phyloP scores from a whole-genome alignment of 192 early-diverging fungal species.

The Gamsiella multidivaricata region DNA sequence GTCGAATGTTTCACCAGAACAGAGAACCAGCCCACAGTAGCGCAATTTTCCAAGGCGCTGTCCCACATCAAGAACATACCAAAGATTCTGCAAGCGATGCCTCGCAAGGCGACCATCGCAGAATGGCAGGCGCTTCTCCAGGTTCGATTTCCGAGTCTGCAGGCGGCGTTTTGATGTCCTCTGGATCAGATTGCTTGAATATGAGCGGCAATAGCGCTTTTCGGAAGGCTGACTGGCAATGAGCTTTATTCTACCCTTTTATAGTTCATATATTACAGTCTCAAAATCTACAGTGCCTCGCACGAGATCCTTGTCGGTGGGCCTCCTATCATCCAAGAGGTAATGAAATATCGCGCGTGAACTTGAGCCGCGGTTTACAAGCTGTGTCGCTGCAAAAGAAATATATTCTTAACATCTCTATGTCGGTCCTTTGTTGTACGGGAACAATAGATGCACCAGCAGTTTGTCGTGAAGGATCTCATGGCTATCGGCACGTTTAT shows the following conservation, averaged over 20 bases:
- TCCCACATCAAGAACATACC: conserved; percentile 62
- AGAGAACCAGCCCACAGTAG: conserved; percentile 54
- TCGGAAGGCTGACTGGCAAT: too few relatives aligned
- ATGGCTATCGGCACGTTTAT: conserved; percentile 65
- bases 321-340: conserved; percentile 31
- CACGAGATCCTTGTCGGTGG: conserved; percentile 22
- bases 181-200: too few relatives aligned
- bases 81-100: conserved; percentile 56
- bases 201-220: too few relatives aligned
- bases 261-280: conserved; percentile 68
- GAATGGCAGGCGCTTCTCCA: conserved; percentile 75
- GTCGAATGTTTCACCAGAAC: conserved; percentile 64
- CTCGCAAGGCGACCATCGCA: conserved; percentile 55
- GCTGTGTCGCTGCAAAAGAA: too few relatives aligned
- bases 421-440: neutral
- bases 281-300: conserved; percentile 58
- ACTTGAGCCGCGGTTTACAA: too few relatives aligned
- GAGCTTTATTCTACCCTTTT: too few relatives aligned
- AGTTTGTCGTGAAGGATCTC: conserved; percentile 50
- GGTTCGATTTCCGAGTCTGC: conserved; percentile 41
- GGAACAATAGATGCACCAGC: conserved; percentile 43
- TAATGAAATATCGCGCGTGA: too few relatives aligned
- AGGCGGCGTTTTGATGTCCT: too few relatives aligned
- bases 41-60: conserved; percentile 57
- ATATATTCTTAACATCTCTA: too few relatives aligned